Percentiles rank a stretch among this genome's conserved stretches.
Conservation (phyloP, 805 yeast genomes). For the Starmerella sirachaensis region DNA sequence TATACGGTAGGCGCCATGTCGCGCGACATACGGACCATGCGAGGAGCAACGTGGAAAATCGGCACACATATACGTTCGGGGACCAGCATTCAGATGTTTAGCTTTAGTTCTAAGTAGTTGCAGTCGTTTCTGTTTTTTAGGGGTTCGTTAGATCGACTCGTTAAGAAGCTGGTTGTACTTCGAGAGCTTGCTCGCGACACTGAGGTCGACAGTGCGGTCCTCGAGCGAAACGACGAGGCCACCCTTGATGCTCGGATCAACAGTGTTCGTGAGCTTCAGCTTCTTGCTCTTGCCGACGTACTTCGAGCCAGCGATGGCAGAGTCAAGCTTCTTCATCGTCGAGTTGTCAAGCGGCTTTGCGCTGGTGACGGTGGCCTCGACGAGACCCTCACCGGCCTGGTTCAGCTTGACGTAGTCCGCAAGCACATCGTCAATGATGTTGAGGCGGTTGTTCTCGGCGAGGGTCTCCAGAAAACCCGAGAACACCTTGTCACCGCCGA, state of each 20-base stretch:
- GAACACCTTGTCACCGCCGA: conserved; percentile 55
- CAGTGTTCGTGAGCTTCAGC: conserved; percentile 67
- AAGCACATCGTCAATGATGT: conserved; percentile 51
- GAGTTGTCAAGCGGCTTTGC: conserved; percentile 72
- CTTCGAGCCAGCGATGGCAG: conserved; percentile 63
- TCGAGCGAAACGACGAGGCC: conserved; percentile 93
- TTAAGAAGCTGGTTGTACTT: conserved; percentile 78
- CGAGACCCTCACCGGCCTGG: conserved; percentile 83
- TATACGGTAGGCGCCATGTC: too few species aligned
- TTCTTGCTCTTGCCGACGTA: conserved; percentile 80
- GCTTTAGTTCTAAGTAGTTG: conserved; percentile 4
- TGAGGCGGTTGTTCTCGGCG: conserved; percentile 89
- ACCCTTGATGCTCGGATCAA: conserved; percentile 86
- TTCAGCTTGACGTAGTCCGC: conserved; percentile 62
- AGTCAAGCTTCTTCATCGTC: conserved; percentile 62
- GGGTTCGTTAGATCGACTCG: conserved; percentile 72
- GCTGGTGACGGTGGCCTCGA: conserved; percentile 86
- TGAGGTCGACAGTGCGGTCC: conserved; percentile 91
- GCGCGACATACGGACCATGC: too few species aligned
- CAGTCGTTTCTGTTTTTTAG: too few species aligned
- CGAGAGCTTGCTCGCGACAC: conserved; percentile 71
- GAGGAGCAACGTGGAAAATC: too few species aligned
- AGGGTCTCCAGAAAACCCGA: conserved; percentile 71
- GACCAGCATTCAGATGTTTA: too few species aligned
- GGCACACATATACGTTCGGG: too few species aligned